Conservation (phyloP, 257 asterid species). For the Gynochthodes officinalis region DNA sequence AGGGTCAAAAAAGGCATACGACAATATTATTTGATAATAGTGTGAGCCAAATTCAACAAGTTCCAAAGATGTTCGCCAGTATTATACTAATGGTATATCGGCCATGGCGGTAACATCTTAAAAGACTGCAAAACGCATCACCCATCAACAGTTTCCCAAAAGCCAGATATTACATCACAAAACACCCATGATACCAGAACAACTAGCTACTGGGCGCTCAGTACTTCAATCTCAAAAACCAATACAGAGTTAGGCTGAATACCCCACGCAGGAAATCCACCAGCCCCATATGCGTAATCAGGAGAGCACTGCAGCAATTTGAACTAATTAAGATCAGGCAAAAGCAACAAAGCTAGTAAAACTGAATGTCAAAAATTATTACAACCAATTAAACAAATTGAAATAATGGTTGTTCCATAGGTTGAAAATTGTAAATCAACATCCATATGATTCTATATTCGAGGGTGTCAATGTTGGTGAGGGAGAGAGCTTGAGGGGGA, state of each 20-base stretch:
- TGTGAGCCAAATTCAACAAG: background rate
- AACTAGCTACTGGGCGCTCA: conserved; percentile 37
- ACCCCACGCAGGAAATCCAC: conserved; percentile 94
- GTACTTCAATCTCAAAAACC: conserved; percentile 87
- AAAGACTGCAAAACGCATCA: background rate
- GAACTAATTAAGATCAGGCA: background rate
- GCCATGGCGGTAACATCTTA: background rate
- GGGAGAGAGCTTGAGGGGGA: background rate
- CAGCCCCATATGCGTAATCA: conserved; percentile 80
- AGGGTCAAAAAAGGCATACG: too few relatives aligned
- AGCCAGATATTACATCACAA: conserved; percentile 1
- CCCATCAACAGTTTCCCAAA: background rate
- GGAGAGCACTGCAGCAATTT: conserved; percentile 80
- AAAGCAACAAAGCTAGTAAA: background rate
- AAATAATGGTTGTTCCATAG: background rate
- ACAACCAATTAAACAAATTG: background rate
- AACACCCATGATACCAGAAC: background rate
- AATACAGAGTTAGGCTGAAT: conserved; percentile 81
- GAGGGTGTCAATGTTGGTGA: too few relatives aligned
- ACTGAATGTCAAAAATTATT: background rate
- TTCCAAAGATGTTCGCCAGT: background rate
- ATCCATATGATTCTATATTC: too few relatives aligned
- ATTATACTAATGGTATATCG: background rate
- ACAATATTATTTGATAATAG: background rate
- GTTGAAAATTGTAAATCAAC: background rate